These are phyloP conservation scores for Thalia dealbata DNA, from an alignment of 176 grass and related monocot species.

Conservation along the genomic window DNA sequence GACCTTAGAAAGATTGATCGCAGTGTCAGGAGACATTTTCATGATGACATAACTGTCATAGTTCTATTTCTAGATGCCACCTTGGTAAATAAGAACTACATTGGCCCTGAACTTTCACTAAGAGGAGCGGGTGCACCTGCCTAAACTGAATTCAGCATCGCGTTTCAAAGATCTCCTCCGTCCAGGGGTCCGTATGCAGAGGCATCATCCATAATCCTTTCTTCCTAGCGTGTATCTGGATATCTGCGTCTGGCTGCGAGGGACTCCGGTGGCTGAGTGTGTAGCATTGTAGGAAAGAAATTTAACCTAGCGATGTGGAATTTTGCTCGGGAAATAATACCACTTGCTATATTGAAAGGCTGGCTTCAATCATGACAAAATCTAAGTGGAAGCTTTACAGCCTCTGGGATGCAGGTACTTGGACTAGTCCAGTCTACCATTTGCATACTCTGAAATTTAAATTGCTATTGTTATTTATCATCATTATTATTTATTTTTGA, in stretches of 20 bases:
- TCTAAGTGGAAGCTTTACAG: not conserved
- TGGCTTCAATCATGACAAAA: not conserved
- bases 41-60: conserved; percentile 19
- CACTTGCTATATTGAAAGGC: not conserved
- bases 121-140: conserved; percentile 5
- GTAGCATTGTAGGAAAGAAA: not conserved
- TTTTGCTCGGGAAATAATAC: not conserved
- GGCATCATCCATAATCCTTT: not conserved
- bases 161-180: not conserved
- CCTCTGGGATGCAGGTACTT: not conserved
- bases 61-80: conserved; percentile 12
- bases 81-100: conserved; percentile 4
- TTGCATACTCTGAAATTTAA: not conserved
- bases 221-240: not conserved
- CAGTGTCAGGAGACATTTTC: conserved; percentile 16
- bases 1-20: conserved; percentile 19
- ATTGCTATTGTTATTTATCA: not conserved
- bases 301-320: not conserved
- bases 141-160: not conserved
- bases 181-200: not conserved
- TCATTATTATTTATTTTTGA: not conserved
- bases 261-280: not conserved
- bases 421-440: not conserved
- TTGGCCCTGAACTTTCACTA: conserved; percentile 8
- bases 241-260: not conserved